Percentiles rank a stretch among this genome's conserved stretches.
These are phyloP conservation scores for Suillus fuscotomentosus DNA, from an alignment of 768 basidiomycete genomes.

Conservation along the genomic window DNA sequence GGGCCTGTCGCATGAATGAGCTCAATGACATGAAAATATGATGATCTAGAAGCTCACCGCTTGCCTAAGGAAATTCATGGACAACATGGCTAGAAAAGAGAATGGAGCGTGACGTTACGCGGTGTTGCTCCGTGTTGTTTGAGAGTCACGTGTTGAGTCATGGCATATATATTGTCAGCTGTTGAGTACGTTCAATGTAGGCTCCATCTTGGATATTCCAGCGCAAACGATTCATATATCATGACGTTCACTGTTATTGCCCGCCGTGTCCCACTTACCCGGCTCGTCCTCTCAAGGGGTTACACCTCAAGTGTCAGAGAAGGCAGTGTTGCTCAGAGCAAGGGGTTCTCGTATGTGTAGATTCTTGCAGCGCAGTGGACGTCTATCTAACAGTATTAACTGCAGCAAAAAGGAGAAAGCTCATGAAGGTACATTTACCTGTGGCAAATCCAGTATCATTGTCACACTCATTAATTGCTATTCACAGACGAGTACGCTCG, in stretches of 20 bases:
- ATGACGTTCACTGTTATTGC: slow-evolving; percentile 24
- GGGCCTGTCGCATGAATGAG: slow-evolving; percentile 40
- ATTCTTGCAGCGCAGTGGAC: background rate
- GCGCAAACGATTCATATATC: slow-evolving; percentile 3
- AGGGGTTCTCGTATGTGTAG: slow-evolving; percentile 54
- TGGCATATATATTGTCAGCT: background rate
- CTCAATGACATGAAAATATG: slow-evolving; percentile 2
- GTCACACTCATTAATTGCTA: background rate
- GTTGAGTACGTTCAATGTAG: background rate
- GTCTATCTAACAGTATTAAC: slow-evolving; percentile 19
- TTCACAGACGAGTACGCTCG: slow-evolving; percentile 61
- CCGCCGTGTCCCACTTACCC: slow-evolving; percentile 42
- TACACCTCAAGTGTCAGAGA: slow-evolving; percentile 44
- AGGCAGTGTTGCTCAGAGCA: slow-evolving; percentile 60
- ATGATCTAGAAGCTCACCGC: slow-evolving; percentile 28
- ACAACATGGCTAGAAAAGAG: slow-evolving; percentile 59
- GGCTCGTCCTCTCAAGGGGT: slow-evolving; percentile 30
- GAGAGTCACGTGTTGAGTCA: slow-evolving; percentile 20
- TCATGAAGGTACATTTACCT: slow-evolving; percentile 50
- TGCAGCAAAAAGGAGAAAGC: slow-evolving; percentile 73
- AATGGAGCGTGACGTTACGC: slow-evolving; percentile 47
- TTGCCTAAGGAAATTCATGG: slow-evolving; percentile 55
- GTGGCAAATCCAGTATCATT: background rate
- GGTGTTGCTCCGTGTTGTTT: slow-evolving; percentile 24
- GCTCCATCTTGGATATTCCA: background rate